These are phyloP conservation scores for Xylariaceae sp. DNA, from an alignment of 2,329 filamentous ascomycete genomes.

Conservation along the genomic window DNA sequence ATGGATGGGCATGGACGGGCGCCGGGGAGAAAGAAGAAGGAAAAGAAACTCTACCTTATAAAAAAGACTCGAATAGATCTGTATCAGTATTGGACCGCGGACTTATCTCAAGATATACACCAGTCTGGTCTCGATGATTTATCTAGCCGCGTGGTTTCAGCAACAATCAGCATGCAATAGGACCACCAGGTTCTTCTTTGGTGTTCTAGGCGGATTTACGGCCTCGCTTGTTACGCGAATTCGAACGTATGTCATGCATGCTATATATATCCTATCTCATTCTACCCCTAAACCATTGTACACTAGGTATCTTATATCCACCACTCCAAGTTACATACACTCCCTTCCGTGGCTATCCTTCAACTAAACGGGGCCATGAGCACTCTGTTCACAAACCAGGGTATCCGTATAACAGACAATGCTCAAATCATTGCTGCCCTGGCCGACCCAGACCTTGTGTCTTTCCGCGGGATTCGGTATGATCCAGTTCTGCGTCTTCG, in stretches of 20 bases:
- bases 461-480: conserved; percentile 37
- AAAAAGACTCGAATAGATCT: background rate
- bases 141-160: no score
- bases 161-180: no score
- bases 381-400: conserved; percentile 33
- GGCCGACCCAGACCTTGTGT: conserved; percentile 43
- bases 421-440: conserved; percentile 37
- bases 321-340: no score
- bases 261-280: no score
- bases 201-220: no score
- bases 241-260: no score
- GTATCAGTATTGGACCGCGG: background rate
- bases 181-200: no score
- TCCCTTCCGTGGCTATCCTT: background rate
- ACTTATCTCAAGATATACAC: background rate
- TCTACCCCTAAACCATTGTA: background rate
- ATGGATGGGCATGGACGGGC: no score
- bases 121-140: no score
- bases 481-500: conserved; percentile 44
- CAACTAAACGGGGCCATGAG: conserved; percentile 33
- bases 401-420: conserved; percentile 39
- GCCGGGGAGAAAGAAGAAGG: background rate
- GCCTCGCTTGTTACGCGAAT: no score
- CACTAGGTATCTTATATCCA: background rate
- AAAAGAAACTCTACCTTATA: no score